Evolutionary conservation across 257 asterid species (phyloP).

Genomic region (Fraxinus anomala): DNA sequence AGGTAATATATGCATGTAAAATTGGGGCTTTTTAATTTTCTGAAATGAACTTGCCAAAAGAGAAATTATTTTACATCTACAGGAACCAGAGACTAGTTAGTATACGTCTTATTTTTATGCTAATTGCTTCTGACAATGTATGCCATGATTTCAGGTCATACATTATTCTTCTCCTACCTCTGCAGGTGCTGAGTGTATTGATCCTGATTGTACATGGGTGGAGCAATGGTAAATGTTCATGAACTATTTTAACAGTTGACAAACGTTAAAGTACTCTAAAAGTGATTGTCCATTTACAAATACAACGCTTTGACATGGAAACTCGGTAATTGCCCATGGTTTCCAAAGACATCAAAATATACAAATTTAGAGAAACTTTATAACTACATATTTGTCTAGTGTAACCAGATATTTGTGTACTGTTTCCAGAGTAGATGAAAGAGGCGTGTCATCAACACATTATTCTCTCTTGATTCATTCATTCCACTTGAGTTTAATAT

Average conservation of each 20-base stretch:
- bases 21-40: not conserved
- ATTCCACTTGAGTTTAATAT: not conserved
- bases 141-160: slow-evolving; percentile 68
- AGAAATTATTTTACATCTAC: slow-evolving; percentile 16
- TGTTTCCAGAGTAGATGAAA: slow-evolving; percentile 13
- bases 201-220: slow-evolving; percentile 88
- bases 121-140: slow-evolving; percentile 33
- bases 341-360: slow-evolving; percentile 5
- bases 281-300: not conserved
- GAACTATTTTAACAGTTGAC: slow-evolving; percentile 16
- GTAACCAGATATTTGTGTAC: slow-evolving; percentile 4
- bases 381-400: slow-evolving; percentile 6
- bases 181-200: slow-evolving; percentile 98
- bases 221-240: slow-evolving; percentile 75
- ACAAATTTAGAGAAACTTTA: slow-evolving; percentile 7
- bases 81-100: slow-evolving; percentile 6
- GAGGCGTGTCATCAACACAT: not conserved
- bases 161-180: slow-evolving; percentile 80
- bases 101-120: not conserved
- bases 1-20: not conserved
- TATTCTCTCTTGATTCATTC: not conserved
- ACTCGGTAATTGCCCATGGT: slow-evolving; percentile 9
- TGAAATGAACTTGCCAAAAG: not conserved
- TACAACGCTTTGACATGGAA: slow-evolving; percentile 21
- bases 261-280: slow-evolving; percentile 12